Conservation (phyloP, 1,284 basidiomycete species). For the Tylopilus sp. region DNA sequence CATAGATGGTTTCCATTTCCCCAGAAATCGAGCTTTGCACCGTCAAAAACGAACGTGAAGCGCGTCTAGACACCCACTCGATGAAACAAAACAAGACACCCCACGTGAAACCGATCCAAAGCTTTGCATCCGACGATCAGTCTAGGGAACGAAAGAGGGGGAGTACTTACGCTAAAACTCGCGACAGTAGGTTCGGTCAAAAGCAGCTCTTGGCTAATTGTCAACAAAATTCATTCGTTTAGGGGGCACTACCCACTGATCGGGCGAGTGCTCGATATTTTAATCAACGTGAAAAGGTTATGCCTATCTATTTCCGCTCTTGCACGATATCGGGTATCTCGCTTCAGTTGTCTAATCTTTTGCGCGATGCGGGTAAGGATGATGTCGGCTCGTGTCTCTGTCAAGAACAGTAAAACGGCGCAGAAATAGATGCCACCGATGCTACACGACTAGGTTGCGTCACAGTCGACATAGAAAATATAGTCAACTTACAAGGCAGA, state of each 20-base stretch:
- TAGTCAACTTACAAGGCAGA: slow-evolving; percentile 44
- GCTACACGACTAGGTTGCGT: slow-evolving; percentile 24
- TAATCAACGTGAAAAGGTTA: slow-evolving; percentile 45
- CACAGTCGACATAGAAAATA: neutral
- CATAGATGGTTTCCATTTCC: slow-evolving; percentile 51
- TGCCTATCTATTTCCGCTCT: slow-evolving; percentile 50
- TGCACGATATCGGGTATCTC: slow-evolving; percentile 48
- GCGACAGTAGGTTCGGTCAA: slow-evolving; percentile 61
- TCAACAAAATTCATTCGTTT: slow-evolving; percentile 8
- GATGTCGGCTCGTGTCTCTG: slow-evolving; percentile 49
- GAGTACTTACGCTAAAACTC: slow-evolving; percentile 48
- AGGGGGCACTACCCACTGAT: slow-evolving; percentile 39
- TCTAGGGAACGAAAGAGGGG: neutral
- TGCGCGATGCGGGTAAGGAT: slow-evolving; percentile 47
- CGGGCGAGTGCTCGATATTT: slow-evolving; percentile 53
- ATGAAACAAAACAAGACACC: slow-evolving; percentile 61
- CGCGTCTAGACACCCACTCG: slow-evolving; percentile 37
- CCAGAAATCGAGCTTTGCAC: slow-evolving; percentile 47
- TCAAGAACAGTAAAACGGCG: slow-evolving; percentile 40
- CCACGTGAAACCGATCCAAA: slow-evolving; percentile 65
- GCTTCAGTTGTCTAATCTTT: slow-evolving; percentile 46
- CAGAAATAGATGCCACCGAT: slow-evolving; percentile 37
- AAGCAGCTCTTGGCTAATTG: slow-evolving; percentile 43
- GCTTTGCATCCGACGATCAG: slow-evolving; percentile 29
- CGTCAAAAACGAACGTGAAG: neutral